phyloP scores from a whole-genome alignment of 2,329 filamentous ascomycete species.

The Verticillium alfalfae region DNA sequence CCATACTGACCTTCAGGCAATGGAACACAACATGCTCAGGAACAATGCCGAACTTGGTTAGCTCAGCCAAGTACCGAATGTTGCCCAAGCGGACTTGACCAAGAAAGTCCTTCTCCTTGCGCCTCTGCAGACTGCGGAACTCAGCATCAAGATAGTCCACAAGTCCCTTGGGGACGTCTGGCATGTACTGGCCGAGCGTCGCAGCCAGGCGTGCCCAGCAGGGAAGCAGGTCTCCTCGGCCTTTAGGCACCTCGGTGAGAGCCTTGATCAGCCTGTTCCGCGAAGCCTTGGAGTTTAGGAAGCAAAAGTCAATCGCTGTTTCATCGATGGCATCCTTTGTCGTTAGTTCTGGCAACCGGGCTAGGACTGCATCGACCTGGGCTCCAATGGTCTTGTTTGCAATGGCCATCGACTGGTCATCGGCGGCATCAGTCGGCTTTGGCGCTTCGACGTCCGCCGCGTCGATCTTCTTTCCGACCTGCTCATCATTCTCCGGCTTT shows the following conservation, averaged over 20 bases:
- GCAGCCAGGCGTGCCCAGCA: slow-evolving; percentile 90
- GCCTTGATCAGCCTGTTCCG: slow-evolving; percentile 91
- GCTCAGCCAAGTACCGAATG: slow-evolving; percentile 92
- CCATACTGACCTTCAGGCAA: slow-evolving; percentile 92
- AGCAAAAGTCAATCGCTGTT: slow-evolving; percentile 93
- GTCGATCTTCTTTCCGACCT: slow-evolving; percentile 64
- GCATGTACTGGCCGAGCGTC: slow-evolving; percentile 88
- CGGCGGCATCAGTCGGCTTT: slow-evolving; percentile 50
- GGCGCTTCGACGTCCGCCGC: slow-evolving; percentile 39
- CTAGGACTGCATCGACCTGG: slow-evolving; percentile 86
- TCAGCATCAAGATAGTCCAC: slow-evolving; percentile 93
- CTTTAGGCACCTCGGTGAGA: slow-evolving; percentile 90
- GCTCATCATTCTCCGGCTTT: slow-evolving; percentile 75
- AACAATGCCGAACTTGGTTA: slow-evolving; percentile 97
- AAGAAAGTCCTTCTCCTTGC: slow-evolving; percentile 96
- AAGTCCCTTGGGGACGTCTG: slow-evolving; percentile 86
- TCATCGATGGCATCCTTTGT: slow-evolving; percentile 91
- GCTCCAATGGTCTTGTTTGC: slow-evolving; percentile 97
- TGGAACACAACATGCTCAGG: slow-evolving; percentile 99
- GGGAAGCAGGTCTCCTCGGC: slow-evolving; percentile 83
- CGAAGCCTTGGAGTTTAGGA: slow-evolving; percentile 96
- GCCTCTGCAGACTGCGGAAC: slow-evolving; percentile 90
- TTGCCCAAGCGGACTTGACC: slow-evolving; percentile 91
- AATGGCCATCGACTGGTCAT: slow-evolving; percentile 89
- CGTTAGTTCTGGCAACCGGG: slow-evolving; percentile 83